These are phyloP conservation scores for Raphanus raphanistrum DNA, from an alignment of 345 rosid genomes.

Conservation along the genomic window DNA sequence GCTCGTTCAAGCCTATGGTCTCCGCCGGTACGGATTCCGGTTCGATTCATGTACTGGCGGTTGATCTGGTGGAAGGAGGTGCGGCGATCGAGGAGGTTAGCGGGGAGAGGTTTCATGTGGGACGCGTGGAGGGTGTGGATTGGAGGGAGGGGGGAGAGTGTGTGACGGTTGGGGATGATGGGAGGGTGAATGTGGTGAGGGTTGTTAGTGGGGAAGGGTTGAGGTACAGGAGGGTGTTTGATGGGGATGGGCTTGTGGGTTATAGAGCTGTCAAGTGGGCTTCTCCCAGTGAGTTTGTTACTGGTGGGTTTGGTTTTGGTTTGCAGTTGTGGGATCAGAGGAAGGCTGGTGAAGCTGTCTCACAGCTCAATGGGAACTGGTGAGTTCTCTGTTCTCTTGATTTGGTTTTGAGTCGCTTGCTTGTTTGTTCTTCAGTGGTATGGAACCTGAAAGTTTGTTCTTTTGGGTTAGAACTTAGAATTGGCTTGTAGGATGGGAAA, in stretches of 20 bases:
- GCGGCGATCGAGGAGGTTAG: constrained; percentile 37
- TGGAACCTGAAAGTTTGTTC: constrained; percentile 1
- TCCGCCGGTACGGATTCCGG: constrained; percentile 60
- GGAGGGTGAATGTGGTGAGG: constrained; percentile 53
- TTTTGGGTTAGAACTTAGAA: background rate
- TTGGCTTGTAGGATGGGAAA: background rate
- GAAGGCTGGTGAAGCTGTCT: constrained; percentile 66
- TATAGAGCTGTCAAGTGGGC: constrained; percentile 85
- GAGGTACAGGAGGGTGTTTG: constrained; percentile 53
- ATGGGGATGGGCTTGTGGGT: constrained; percentile 71
- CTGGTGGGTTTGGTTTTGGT: constrained; percentile 84
- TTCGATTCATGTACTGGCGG: constrained; percentile 55
- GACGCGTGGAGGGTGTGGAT: constrained; percentile 63
- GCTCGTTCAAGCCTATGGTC: constrained; percentile 45
- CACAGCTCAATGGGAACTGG: constrained; percentile 78
- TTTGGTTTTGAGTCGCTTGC: background rate
- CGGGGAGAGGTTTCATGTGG: constrained; percentile 50
- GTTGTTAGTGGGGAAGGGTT: constrained; percentile 39
- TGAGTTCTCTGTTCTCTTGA: constrained; percentile 34
- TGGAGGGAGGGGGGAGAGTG: constrained; percentile 63
- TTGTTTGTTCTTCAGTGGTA: background rate
- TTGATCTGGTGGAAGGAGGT: constrained; percentile 37
- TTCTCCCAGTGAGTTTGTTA: constrained; percentile 77
- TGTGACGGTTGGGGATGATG: constrained; percentile 67
- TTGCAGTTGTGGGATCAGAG: constrained; percentile 92